Evolutionary conservation across 1,284 basidiomycete genomes (phyloP).

Genomic region (Stereum hirsutum): DNA sequence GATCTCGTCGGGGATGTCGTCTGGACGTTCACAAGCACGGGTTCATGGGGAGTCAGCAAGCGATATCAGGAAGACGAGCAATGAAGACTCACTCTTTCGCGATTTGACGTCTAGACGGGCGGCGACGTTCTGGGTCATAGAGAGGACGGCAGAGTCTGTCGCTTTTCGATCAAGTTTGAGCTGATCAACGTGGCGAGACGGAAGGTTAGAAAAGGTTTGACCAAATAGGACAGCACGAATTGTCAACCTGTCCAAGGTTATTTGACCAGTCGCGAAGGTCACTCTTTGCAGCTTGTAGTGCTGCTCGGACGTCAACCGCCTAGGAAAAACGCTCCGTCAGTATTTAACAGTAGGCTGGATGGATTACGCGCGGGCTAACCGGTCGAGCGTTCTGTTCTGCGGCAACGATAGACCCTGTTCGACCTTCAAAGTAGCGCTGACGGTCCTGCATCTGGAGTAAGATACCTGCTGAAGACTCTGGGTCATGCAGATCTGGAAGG

Average conservation of each 20-base stretch:
- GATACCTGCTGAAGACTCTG: conserved; percentile 57
- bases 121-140: conserved; percentile 72
- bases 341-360: conserved; percentile 1
- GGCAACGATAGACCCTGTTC: conserved; percentile 28
- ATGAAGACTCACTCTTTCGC: conserved; percentile 42
- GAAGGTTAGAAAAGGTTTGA: neutral
- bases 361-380: conserved; percentile 15
- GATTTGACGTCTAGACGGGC: conserved; percentile 56
- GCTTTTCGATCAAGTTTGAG: conserved; percentile 58
- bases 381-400: conserved; percentile 21
- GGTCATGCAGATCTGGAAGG: conserved; percentile 77
- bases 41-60: neutral
- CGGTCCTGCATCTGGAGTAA: conserved; percentile 78
- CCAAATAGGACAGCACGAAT: neutral
- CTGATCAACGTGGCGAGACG: conserved; percentile 9
- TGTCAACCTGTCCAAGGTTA: conserved; percentile 44
- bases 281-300: conserved; percentile 34
- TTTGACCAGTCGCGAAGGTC: conserved; percentile 49
- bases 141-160: conserved; percentile 54
- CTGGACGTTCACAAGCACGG: conserved; percentile 27
- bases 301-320: conserved; percentile 32
- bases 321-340: conserved; percentile 12
- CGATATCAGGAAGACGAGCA: conserved; percentile 2
- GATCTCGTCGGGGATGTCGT: conserved; percentile 71
- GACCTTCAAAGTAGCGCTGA: conserved; percentile 67